Evolutionary conservation across 1,284 basidiomycete genomes (phyloP), one percentile per base, ranked within the genome.

Genomic region (Trichosporon faecale): DNA sequence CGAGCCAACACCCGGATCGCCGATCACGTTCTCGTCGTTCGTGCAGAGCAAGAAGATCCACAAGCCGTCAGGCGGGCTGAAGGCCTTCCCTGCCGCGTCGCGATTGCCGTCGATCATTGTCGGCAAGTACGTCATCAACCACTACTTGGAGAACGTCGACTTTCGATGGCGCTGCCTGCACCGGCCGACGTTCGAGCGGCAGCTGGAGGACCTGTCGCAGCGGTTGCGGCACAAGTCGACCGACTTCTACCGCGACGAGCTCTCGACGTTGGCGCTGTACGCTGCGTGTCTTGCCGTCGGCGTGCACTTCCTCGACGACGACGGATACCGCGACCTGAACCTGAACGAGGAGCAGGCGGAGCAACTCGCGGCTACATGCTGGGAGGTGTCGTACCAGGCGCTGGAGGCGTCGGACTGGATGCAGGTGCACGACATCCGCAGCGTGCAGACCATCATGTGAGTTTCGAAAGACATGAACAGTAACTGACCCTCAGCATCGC

Each of bases 261-360:
- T 76, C 12, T 52, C 66, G 21, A 74, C 72, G 14, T 60, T 76
- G 16, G 71, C 75, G 1, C 67, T 76, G 23, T 76, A 76, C 57
- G 70, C 74, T 3, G 33, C 75, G 1, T 75, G 72, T 29, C 64
- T 76, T 2, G 72, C 74, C 2, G 71, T 76, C 16, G 73, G 73
- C 16, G 68, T 76, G 37, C 75, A 76, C 68, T 72, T 76, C 33
- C 73, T 76, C 44, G 74, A 74, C 37, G 73, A 74, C 37, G 71
- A 72, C 12, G 74, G 72, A 1, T 70, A 73, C 52, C 72, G 70
- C 31, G 72, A 73, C 35, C 70, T 73, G 14, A 71, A 77, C 69
- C 75, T 78, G 33, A 78, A 78, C 69, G 72, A 74, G 25, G 76
- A 77, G 16, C 74, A 78, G 67, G 73, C 73, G 1, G 73, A 76